Percentiles rank a stretch among this genome's conserved stretches.
These are phyloP conservation scores for Coniosporium tulheliwenetii DNA, from an alignment of 2,329 filamentous ascomycete genomes.

Conservation along the genomic window DNA sequence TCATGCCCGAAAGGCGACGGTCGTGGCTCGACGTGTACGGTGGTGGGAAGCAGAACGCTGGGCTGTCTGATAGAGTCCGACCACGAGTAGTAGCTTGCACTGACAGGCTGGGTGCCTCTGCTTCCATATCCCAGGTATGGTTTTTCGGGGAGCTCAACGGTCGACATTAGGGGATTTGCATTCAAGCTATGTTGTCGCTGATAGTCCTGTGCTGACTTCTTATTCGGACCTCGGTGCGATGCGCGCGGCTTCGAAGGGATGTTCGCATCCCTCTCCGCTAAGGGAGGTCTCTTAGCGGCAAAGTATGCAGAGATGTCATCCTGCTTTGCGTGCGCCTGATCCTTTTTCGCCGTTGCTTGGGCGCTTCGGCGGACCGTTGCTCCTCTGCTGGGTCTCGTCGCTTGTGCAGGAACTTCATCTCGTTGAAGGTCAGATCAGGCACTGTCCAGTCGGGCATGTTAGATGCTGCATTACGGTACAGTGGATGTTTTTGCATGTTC, in stretches of 20 bases:
- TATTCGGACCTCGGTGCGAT: not conserved
- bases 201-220: not conserved
- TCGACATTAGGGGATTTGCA: constrained; percentile 9
- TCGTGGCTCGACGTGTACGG: no score
- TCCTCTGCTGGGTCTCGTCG: constrained; percentile 12
- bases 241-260: constrained; percentile 6
- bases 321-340: constrained; percentile 15
- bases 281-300: constrained; percentile 12
- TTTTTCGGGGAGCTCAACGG: constrained; percentile 18
- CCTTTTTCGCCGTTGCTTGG: constrained; percentile 18
- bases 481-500: no score
- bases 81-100: constrained; percentile 14
- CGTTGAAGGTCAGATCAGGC: constrained; percentile 35
- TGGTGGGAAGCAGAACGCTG: no score
- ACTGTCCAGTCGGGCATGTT: constrained; percentile 20
- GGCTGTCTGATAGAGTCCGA: no score
- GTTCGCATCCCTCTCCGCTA: constrained; percentile 12
- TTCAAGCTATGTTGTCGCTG: constrained; percentile 1
- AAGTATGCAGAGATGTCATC: constrained; percentile 32
- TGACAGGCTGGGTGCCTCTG: constrained; percentile 14
- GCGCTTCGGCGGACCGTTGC: constrained; percentile 3
- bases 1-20: no score
- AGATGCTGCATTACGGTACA: constrained; percentile 4
- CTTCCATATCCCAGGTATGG: constrained; percentile 22
- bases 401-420: constrained; percentile 32